These are phyloP conservation scores for Hymenoscyphus repandus DNA, from an alignment of 2,329 filamentous ascomycete genomes.

Conservation along the genomic window DNA sequence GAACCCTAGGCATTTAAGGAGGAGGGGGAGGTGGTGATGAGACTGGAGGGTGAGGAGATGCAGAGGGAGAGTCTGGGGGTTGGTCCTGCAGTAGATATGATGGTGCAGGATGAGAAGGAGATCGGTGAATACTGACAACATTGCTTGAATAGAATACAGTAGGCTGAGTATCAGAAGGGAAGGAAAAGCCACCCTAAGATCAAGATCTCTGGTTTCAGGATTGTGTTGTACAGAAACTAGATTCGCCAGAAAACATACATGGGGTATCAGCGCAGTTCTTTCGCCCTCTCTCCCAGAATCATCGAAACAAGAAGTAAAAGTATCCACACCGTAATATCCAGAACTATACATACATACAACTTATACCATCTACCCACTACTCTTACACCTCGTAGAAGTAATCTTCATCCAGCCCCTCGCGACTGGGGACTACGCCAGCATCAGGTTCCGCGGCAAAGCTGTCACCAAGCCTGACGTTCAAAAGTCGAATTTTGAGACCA, in stretches of 20 bases:
- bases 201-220: no score
- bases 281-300: neutral
- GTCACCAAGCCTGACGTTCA: conserved; percentile 86
- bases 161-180: no score
- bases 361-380: neutral
- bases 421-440: conserved; percentile 69
- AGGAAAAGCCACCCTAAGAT: no score
- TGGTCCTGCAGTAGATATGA: no score
- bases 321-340: neutral
- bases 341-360: neutral
- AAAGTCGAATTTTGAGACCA: conserved; percentile 82
- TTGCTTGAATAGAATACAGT: no score
- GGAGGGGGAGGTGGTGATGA: no score
- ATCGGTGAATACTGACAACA: no score
- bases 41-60: no score
- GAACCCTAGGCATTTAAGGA: no score
- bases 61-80: no score
- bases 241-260: neutral
- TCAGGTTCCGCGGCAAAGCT: conserved; percentile 57
- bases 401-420: conserved; percentile 84
- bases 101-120: no score
- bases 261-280: neutral
- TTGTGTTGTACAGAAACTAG: neutral
- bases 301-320: neutral
- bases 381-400: conserved; percentile 67